Conservation (phyloP, 345 rosid genomes). For the Citrus cavaleriei region DNA sequence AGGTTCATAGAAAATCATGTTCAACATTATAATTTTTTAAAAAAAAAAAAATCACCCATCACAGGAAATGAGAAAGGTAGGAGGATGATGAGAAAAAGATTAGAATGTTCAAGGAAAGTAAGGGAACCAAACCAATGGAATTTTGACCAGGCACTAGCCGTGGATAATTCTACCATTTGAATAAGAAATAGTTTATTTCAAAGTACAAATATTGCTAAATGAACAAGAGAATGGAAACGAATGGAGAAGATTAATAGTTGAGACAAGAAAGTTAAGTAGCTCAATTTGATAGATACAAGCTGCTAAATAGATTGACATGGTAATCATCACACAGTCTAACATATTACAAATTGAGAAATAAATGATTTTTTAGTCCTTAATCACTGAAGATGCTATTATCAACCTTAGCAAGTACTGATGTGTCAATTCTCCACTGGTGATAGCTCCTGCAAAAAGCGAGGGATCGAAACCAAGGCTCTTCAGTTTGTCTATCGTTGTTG, state of each 20-base stretch:
- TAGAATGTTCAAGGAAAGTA: neutral
- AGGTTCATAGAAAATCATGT: neutral
- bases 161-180: neutral
- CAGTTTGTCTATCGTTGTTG: conserved; percentile 68
- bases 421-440: conserved; percentile 90
- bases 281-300: neutral
- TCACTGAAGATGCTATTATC: neutral
- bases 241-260: neutral
- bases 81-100: neutral
- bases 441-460: conserved; percentile 79
- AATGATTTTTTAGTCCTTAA: neutral
- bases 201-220: neutral
- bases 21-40: neutral
- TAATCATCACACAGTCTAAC: neutral
- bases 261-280: neutral
- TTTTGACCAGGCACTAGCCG: neutral
- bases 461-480: conserved; percentile 90
- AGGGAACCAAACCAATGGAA: neutral
- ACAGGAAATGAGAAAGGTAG: neutral
- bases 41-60: neutral
- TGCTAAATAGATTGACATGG: neutral
- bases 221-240: neutral
- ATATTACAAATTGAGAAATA: neutral
- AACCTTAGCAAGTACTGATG: conserved; percentile 80
- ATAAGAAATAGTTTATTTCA: too few species aligned